These are phyloP conservation scores for Suhomyces kunorum DNA, from an alignment of 1,139 yeast species.

Conservation along the genomic window DNA sequence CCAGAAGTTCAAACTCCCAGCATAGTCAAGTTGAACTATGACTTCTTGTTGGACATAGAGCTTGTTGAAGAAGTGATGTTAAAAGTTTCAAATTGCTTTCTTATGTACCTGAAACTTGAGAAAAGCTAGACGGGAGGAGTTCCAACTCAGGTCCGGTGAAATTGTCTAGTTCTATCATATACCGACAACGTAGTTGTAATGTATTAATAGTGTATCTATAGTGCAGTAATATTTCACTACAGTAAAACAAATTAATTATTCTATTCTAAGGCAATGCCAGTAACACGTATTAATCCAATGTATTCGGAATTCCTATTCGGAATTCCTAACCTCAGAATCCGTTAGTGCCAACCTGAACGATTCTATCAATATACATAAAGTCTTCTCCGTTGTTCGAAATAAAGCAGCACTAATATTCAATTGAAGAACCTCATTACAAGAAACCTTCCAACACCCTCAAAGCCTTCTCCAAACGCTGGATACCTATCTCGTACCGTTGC, in stretches of 20 bases:
- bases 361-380: background rate
- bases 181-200: constrained; percentile 2
- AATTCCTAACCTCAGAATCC: background rate
- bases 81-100: constrained; percentile 14
- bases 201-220: constrained; percentile 9
- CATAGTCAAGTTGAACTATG: constrained; percentile 42
- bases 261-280: too few relatives aligned
- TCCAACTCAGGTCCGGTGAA: background rate
- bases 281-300: background rate
- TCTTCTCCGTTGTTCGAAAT: background rate
- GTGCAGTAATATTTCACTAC: too few relatives aligned
- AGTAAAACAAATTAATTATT: too few relatives aligned
- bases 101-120: constrained; percentile 10
- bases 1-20: constrained; percentile 2
- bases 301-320: too few relatives aligned
- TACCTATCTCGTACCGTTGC: constrained; percentile 77
- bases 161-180: background rate
- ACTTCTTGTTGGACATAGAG: constrained; percentile 32
- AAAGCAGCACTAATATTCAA: background rate
- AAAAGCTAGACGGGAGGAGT: background rate
- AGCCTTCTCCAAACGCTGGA: constrained; percentile 75
- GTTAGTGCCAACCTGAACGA: background rate
- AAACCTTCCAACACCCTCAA: constrained; percentile 84
- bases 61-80: constrained; percentile 21
- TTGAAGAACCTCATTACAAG: constrained; percentile 17